Base-by-base conservation (phyloP, 1,284 basidiomycete species). In the Mycosarcoma mackinlayi region DNA sequence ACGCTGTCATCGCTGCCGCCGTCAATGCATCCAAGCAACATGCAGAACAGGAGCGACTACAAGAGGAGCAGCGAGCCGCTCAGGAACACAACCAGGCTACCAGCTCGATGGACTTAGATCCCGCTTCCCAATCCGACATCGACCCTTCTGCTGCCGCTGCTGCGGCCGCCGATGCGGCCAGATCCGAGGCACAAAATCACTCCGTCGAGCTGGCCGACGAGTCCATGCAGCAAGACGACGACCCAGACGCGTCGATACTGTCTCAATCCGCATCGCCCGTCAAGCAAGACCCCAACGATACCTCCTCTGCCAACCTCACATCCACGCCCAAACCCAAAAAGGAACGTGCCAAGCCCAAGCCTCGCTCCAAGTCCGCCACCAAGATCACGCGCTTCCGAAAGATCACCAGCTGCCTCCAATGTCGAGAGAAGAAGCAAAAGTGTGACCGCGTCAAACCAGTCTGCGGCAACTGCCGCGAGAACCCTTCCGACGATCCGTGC, bases 301-400 rank as follows among this genome's bases (percentile, higher is more conserved):
- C 25, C 35, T 48, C 35, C 7, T 60, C 60, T 19, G 41, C 59
- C 52, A 60, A 37, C 38, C 27, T 60, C 46, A 55, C 54, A 18
- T 40, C 46, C 11, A 65, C 62, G 11, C 68, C 62, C 30, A 67
- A 63, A 27, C 55, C 60, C 39, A 72, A 72, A 33, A 73, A 67
- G 51, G 67, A 74, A 44, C 68, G 74, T 16, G 74, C 74, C 51
- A 76, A 67, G 40, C 67, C 71, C 33, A 69, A 66, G 21, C 69
- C 69, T 21, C 71, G 71, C 33, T 66, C 67, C 62, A 74, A 70
- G 39, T 66, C 71, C 3, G 63, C 59, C 18, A 72, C 64, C 52
- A 78, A 78, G 56, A 78, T 77, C 58, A 77, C 69, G 28, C 75
- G 77, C 28, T 74, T 64, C 49, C 59, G 77, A 30, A 75, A 77